Conservation (phyloP, 2,329 filamentous ascomycete species). For the Aspergillus sojae region DNA sequence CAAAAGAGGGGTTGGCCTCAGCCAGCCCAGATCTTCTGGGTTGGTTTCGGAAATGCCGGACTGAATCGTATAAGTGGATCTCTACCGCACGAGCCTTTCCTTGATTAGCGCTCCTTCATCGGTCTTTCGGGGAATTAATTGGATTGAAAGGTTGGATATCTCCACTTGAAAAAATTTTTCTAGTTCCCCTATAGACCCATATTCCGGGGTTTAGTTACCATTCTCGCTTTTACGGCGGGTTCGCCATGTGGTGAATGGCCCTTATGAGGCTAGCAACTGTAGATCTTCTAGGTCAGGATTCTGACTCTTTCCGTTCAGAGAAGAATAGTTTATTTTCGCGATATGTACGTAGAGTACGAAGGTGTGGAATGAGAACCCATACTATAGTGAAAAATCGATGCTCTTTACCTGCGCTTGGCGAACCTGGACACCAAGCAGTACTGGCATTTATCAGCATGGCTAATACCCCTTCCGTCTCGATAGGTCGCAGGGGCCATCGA, state of each 20-base stretch:
- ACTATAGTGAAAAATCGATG: too few relatives aligned
- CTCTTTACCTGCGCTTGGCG: not conserved
- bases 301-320: not conserved
- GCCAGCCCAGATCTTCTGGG: not conserved
- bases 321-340: not conserved
- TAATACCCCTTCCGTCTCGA: not conserved
- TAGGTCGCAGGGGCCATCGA: not conserved
- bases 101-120: too few relatives aligned
- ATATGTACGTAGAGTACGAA: not conserved
- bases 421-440: not conserved
- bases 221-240: too few relatives aligned
- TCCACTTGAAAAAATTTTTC: not conserved
- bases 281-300: too few relatives aligned
- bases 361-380: not conserved
- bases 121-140: not conserved
- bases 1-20: too few relatives aligned
- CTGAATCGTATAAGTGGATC: not conserved
- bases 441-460: not conserved
- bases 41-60: not conserved
- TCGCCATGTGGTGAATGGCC: too few relatives aligned
- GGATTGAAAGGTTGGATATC: not conserved
- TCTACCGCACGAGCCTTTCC: not conserved
- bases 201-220: not conserved
- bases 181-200: not conserved
- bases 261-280: too few relatives aligned